Evolutionary conservation across 208 protist genomes (phyloP).

Genomic region (Giardia muris): DNA sequence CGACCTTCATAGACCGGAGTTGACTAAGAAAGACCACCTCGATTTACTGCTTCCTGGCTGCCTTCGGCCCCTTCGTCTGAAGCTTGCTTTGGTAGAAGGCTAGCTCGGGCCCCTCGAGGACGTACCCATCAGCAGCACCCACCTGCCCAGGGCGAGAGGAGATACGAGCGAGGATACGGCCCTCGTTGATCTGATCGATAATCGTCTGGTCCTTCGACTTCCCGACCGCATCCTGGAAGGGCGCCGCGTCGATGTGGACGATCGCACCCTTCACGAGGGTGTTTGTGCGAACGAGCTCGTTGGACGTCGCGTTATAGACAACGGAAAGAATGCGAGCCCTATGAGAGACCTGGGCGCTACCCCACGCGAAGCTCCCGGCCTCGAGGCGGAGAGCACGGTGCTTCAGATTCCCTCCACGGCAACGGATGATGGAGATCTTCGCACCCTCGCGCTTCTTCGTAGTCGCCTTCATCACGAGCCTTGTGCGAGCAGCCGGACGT

Average conservation of each 20-base stretch:
- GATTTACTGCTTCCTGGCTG: too few relatives aligned
- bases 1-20: background rate
- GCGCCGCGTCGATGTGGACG: conserved; percentile 80
- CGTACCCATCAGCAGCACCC: conserved; percentile 83
- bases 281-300: conserved; percentile 97
- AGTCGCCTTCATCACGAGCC: conserved; percentile 54
- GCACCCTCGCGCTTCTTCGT: conserved; percentile 40
- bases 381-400: conserved; percentile 88
- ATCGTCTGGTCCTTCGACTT: conserved; percentile 49
- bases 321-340: conserved; percentile 84
- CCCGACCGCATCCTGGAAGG: conserved; percentile 67
- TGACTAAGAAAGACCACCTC: too few relatives aligned
- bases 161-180: conserved; percentile 54
- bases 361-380: conserved; percentile 91
- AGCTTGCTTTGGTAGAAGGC: conserved; percentile 96
- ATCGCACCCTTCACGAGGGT: conserved; percentile 94
- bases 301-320: conserved; percentile 97
- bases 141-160: conserved; percentile 90
- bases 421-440: conserved; percentile 74
- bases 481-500: conserved; percentile 81
- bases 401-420: conserved; percentile 88
- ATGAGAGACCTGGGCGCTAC: conserved; percentile 57
- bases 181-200: conserved; percentile 33
- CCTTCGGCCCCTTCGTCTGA: too few relatives aligned
- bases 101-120: conserved; percentile 94